These are phyloP conservation scores for Acer campestre DNA, from an alignment of 345 rosid species.

Conservation along the genomic window DNA sequence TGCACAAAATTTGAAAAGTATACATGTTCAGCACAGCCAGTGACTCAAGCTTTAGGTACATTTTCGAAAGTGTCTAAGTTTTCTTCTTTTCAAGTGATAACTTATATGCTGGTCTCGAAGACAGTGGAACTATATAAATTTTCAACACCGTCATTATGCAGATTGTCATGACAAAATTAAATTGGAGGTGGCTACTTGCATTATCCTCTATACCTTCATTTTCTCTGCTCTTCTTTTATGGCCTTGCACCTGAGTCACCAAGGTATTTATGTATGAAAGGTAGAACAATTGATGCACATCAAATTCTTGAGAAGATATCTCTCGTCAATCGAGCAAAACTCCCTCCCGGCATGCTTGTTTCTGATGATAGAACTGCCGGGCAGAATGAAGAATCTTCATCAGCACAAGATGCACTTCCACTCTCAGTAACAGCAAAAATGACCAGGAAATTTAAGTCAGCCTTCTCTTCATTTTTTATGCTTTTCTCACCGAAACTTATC, in stretches of 20 bases:
- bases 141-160: slow-evolving; percentile 13
- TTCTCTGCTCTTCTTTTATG: slow-evolving; percentile 48
- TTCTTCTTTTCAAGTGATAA: neutral
- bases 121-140: neutral
- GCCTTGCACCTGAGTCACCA: slow-evolving; percentile 57
- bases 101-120: neutral
- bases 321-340: slow-evolving; percentile 37
- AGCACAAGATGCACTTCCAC: slow-evolving; percentile 28
- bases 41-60: neutral
- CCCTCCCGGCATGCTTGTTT: slow-evolving; percentile 54
- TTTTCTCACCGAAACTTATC: slow-evolving; percentile 50
- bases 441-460: slow-evolving; percentile 32
- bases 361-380: slow-evolving; percentile 34
- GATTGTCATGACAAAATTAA: slow-evolving; percentile 56
- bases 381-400: slow-evolving; percentile 23
- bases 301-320: slow-evolving; percentile 51
- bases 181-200: slow-evolving; percentile 76
- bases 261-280: slow-evolving; percentile 61
- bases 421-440: slow-evolving; percentile 15
- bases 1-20: neutral
- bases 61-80: neutral
- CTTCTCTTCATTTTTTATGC: slow-evolving; percentile 37
- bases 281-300: slow-evolving; percentile 44
- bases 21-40: neutral
- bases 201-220: slow-evolving; percentile 59